Percentiles rank a stretch among this genome's conserved stretches.
Evolutionary conservation across 495 filamentous ascomycete species (phyloP).

Genomic region (Glonium stellatum): DNA sequence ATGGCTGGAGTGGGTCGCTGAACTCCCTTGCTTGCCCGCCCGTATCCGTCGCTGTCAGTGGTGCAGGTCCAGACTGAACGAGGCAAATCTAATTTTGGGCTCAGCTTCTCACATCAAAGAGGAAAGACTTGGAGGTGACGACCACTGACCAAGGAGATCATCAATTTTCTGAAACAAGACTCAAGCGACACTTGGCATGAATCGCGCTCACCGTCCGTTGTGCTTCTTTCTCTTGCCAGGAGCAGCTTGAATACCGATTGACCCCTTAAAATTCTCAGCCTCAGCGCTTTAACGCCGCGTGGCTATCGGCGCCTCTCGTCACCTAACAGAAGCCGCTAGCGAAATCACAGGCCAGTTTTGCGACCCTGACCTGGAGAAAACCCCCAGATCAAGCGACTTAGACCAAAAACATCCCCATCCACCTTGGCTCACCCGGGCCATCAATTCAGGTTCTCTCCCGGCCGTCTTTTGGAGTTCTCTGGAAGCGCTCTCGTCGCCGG

Average conservation of each 20-base stretch:
- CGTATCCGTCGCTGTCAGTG: not conserved
- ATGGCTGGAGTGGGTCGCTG: not conserved
- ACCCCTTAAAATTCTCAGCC: not conserved
- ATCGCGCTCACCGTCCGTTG: not conserved
- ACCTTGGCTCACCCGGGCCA: slow-evolving; percentile 9
- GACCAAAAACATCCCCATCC: slow-evolving; percentile 4
- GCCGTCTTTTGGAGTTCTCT: not conserved
- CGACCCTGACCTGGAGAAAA: not conserved
- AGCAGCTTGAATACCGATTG: not conserved
- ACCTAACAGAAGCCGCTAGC: slow-evolving; percentile 8
- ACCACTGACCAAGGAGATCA: not conserved
- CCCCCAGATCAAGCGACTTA: not conserved
- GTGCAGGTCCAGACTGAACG: not conserved
- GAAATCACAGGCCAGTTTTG: slow-evolving; percentile 9
- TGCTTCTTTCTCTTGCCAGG: not conserved
- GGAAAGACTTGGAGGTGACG: not conserved
- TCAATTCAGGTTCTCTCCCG: slow-evolving; percentile 8
- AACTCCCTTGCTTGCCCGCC: not conserved
- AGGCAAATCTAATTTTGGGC: slow-evolving; percentile 1
- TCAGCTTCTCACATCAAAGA: not conserved
- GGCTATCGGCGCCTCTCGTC: not conserved
- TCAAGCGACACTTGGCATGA: not conserved
- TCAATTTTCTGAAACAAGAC: not conserved
- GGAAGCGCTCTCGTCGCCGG: slow-evolving; percentile 4
- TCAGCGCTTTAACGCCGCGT: not conserved